Evolutionary conservation across 176 grass and related monocot species (phyloP), one percentile per base, ranked within the genome.

Genomic region (Eragrostis curvula): DNA sequence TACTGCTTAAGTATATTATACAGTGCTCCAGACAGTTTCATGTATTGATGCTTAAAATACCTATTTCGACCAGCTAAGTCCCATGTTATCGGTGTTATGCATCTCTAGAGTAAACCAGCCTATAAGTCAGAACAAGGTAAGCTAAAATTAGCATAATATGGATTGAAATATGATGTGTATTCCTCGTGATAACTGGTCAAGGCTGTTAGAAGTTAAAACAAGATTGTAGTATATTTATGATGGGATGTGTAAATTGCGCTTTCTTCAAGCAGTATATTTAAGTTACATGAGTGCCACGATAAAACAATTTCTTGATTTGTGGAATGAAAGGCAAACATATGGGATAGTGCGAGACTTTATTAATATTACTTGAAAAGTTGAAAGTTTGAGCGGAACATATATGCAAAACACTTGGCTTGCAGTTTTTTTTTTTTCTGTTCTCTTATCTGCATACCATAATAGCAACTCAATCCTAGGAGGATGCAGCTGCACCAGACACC

Each of bases 1-100:
- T n/a, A n/a, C n/a, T 68, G 28, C 60, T 57, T 47, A 72, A 55
- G 12, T 77, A 28, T n/a, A 43, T 80, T 70, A 40, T 63, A 77
- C 46, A 40, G 9, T 65, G 76, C 16, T 65, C 53, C 47, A 21
- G 80, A 73, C 9, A 66, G 36, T 74, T 73, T 73, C 1, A 29
- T 12, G 43, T 66, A 66, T 79, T 65, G 58, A 80, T 80, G 1
- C 30, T 79, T 43, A 36, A 73, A 45, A 30, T 12, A 7, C 41
- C 18, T 50, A 48, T 65, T 59, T 66, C 13, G 53, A 20, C 73
- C 23, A 86, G 30, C 8, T 55, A 45, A 55, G 57, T 62, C 23
- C 15, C 44, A 50, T 62, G 16, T 15, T 52, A 79, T 62, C 30
- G 71, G 66, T 50, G 6, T n/a, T 39, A 62, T 85, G 65, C 40